These are phyloP conservation scores for Didymella keratinophila DNA, from an alignment of 2,329 filamentous ascomycete genomes.

Conservation along the genomic window DNA sequence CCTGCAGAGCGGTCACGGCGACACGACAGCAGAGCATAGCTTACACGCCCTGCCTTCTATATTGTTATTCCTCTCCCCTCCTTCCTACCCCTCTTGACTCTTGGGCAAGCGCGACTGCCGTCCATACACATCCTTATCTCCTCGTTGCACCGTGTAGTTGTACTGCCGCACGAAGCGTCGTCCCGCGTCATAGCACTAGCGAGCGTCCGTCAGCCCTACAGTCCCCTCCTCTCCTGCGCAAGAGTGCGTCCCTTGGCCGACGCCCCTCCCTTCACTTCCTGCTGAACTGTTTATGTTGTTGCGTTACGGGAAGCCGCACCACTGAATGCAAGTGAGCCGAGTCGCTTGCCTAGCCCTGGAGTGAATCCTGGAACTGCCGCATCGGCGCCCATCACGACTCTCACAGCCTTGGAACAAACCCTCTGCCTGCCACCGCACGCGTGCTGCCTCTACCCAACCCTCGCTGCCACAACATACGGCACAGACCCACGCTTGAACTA, in stretches of 20 bases:
- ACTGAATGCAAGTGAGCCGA: constrained; percentile 5
- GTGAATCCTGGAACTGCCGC: constrained; percentile 12
- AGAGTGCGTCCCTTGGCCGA: constrained; percentile 16
- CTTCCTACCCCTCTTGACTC: constrained; percentile 3
- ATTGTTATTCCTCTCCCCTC: not conserved
- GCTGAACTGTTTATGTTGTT: constrained; percentile 5
- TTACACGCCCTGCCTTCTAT: constrained; percentile 4
- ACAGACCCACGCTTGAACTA: not conserved
- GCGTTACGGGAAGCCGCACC: constrained; percentile 1
- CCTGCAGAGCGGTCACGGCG: constrained; percentile 18
- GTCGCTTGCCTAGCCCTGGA: constrained; percentile 2
- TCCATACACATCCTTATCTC: not conserved
- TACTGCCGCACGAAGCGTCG: constrained; percentile 17
- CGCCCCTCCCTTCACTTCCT: constrained; percentile 13
- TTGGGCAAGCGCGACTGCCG: constrained; percentile 8
- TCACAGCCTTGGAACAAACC: constrained; percentile 2
- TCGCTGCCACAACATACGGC: not conserved
- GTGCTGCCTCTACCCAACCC: not conserved
- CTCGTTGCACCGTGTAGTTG: not conserved
- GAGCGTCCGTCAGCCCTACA: constrained; percentile 20
- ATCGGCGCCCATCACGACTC: not conserved
- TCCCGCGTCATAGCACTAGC: constrained; percentile 24
- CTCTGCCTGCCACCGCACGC: constrained; percentile 2
- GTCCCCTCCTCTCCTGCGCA: constrained; percentile 16
- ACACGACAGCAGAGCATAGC: constrained; percentile 15